Base-by-base conservation (phyloP, 2,329 filamentous ascomycete species). In the Phoma sp. region DNA sequence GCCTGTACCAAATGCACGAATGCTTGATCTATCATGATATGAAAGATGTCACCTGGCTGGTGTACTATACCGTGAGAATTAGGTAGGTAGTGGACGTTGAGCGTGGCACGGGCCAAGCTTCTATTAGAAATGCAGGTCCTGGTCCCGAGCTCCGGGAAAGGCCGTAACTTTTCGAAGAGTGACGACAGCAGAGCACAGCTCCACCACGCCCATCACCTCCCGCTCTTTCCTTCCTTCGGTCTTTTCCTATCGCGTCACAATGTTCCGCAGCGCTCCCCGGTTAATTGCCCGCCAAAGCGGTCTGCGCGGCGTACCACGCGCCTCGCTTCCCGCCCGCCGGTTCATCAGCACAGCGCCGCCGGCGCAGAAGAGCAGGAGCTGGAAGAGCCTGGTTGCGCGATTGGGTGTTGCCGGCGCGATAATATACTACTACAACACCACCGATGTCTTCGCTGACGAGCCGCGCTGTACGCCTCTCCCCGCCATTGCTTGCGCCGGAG, bases 391-490 rank as follows among this genome's bases (percentile, higher is more conserved):
- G 46, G 82, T 82, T 4, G 73, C 85, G 67, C 84, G 93, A 79
- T 89, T 91, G 85, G 90, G 86, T 61, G 72, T 95, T 51, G 93
- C 91, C 0, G 82, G 80, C 55, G 91, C 83, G 18, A 86, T 88
- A 40, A 79, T 98, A 44, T 99, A 98, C 79, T 97, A 90, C 77
- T 99, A 98, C 77, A 96, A 92, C 80, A 97, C 92, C 7, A 93
- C 89, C 69, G 84, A 87, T 48, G 81, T 91, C 22, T 98, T 98
- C 75, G 90, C 92, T 13, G 91, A 97, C 67, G 89, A 96, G 75
- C 84, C 87, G 32, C 77, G 83, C 65, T 83, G 92, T 96, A 83
- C 64, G 89, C 47, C 29, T 22, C 32, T 22, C 11, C 8, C n/a
- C 36, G 14, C 18, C 24, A 11, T 4, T 13, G 41, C n/a, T 4